A percentile compares a stretch with the other conserved stretches of the same genome.
phyloP scores from a whole-genome alignment of 2,329 filamentous ascomycete genomes.

The Xylariomycetidae sp. region DNA sequence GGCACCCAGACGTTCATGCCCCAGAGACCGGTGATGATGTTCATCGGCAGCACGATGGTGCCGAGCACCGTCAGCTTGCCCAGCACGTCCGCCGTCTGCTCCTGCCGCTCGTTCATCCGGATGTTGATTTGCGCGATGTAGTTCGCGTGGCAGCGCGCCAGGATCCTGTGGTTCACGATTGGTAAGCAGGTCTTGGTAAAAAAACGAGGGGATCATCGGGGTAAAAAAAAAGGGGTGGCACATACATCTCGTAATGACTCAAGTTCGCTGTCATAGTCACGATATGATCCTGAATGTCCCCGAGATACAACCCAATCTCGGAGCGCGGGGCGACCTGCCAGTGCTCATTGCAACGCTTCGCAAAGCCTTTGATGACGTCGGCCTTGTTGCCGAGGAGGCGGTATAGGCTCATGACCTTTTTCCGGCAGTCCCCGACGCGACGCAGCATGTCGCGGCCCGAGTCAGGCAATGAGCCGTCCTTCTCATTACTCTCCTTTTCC shows the following conservation, averaged over 20 bases:
- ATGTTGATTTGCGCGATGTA: slow-evolving; percentile 99
- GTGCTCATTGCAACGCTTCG: slow-evolving; percentile 95
- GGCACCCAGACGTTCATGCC: slow-evolving; percentile 98
- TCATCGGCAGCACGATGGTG: slow-evolving; percentile 97
- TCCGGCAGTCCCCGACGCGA: slow-evolving; percentile 86
- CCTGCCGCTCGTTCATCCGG: slow-evolving; percentile 95
- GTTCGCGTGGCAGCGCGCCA: slow-evolving; percentile 87
- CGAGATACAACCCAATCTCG: slow-evolving; percentile 95
- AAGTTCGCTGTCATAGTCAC: slow-evolving; percentile 97
- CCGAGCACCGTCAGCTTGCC: slow-evolving; percentile 92
- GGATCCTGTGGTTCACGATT: slow-evolving; percentile 50
- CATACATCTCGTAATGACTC: slow-evolving; percentile 91
- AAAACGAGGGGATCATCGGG: background rate
- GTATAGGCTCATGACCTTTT: slow-evolving; percentile 96
- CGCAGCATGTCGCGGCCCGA: slow-evolving; percentile 77
- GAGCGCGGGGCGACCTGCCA: slow-evolving; percentile 94
- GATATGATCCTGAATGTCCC: slow-evolving; percentile 98
- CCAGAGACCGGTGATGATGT: slow-evolving; percentile 97
- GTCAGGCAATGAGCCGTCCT: slow-evolving; percentile 39
- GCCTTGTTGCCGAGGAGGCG: slow-evolving; percentile 92
- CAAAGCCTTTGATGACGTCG: slow-evolving; percentile 98
- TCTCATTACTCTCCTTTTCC: slow-evolving; percentile 40
- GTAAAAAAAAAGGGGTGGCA: slow-evolving; percentile 10
- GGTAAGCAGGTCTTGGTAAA: background rate
- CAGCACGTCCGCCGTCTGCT: slow-evolving; percentile 90